Evolutionary conservation across 768 basidiomycete species (phyloP).

Genomic region (Mycena chlorophos): DNA sequence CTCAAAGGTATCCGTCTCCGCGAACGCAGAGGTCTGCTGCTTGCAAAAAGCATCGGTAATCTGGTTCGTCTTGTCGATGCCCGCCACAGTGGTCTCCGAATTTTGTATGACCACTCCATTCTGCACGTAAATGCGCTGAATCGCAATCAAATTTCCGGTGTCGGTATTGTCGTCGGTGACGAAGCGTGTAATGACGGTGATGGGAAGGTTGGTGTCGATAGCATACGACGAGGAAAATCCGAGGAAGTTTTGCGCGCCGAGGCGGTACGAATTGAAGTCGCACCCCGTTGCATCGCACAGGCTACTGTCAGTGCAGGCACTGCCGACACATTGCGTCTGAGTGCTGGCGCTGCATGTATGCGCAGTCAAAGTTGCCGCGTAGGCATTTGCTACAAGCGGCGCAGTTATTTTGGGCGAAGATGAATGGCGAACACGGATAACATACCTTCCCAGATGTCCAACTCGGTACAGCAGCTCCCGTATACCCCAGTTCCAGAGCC

Average conservation of each 20-base stretch:
- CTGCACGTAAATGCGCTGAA: constrained; percentile 57
- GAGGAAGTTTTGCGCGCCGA: constrained; percentile 48
- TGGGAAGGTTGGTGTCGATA: constrained; percentile 50
- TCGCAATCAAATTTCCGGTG: constrained; percentile 44
- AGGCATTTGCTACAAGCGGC: constrained; percentile 39
- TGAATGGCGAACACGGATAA: neutral
- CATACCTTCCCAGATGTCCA: constrained; percentile 60
- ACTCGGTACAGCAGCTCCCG: constrained; percentile 57
- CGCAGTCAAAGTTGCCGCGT: constrained; percentile 53
- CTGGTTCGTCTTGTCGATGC: constrained; percentile 34
- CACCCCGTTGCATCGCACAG: constrained; percentile 59
- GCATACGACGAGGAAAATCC: constrained; percentile 39
- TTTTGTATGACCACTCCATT: constrained; percentile 46
- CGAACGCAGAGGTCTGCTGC: constrained; percentile 44
- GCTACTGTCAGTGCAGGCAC: constrained; percentile 38
- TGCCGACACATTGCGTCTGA: constrained; percentile 44
- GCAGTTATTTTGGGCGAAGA: neutral
- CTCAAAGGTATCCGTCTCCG: constrained; percentile 44
- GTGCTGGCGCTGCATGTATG: constrained; percentile 47
- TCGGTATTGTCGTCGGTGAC: constrained; percentile 44
- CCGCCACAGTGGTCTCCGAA: constrained; percentile 37
- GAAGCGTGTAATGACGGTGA: constrained; percentile 64
- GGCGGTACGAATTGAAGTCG: constrained; percentile 63
- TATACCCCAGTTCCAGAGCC: constrained; percentile 48
- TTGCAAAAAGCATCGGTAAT: constrained; percentile 43